Percentiles rank a stretch among this genome's conserved stretches.
Conservation (phyloP, 139 green algal species). For the Micractinium sp. region DNA sequence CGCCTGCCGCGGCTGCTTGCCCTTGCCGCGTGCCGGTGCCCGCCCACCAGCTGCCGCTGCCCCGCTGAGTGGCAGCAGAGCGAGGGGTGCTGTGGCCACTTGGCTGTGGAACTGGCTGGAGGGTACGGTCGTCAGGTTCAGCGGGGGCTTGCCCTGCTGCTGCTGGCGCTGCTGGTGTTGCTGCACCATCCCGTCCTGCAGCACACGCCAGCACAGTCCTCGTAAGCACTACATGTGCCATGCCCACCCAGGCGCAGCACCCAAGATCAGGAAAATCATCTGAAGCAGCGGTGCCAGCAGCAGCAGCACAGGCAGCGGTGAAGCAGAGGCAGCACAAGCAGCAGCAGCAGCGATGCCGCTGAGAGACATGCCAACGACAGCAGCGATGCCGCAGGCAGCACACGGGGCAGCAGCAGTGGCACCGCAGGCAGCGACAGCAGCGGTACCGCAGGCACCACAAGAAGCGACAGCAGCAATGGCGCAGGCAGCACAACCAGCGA, state of each 20-base stretch:
- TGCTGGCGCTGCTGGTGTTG: background rate
- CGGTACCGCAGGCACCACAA: no score
- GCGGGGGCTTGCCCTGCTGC: background rate
- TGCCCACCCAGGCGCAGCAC: background rate
- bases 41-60: background rate
- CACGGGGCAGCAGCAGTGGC: no score
- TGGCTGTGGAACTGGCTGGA: background rate
- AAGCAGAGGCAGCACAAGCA: background rate
- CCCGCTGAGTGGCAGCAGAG: background rate
- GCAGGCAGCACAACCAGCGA: no score
- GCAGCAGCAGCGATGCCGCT: no score
- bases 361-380: no score
- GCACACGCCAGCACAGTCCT: no score
- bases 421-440: no score
- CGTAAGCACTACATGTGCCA: no score
- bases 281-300: background rate
- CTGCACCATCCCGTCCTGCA: no score
- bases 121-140: background rate
- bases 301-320: background rate
- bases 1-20: slow-evolving; percentile 3
- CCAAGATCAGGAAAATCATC: no score
- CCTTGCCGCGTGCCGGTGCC: background rate
- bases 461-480: no score
- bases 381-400: no score
- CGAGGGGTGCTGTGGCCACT: background rate